A percentile compares a stretch with the other conserved stretches of the same genome.
Conservation (phyloP, 768 basidiomycete genomes). For the Ramaria sp. region DNA sequence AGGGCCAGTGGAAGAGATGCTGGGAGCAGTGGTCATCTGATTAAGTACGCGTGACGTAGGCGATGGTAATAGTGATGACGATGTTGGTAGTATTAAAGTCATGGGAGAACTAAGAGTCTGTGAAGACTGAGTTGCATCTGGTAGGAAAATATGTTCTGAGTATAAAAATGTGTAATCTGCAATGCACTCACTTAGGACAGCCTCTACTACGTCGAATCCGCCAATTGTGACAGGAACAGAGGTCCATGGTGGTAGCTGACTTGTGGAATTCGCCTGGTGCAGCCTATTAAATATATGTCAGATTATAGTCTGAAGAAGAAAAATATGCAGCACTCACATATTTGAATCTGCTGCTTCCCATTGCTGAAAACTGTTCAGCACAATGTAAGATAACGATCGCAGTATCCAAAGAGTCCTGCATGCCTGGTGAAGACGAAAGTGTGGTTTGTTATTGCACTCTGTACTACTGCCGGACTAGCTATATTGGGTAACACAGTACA, state of each 20-base stretch:
- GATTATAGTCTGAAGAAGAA: background rate
- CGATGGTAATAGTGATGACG: too few species aligned
- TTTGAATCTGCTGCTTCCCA: background rate
- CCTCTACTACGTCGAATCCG: background rate
- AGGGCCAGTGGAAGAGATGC: background rate
- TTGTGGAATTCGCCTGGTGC: background rate
- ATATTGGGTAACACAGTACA: background rate
- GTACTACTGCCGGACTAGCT: background rate
- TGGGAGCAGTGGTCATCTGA: background rate
- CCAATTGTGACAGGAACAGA: background rate
- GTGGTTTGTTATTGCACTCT: background rate
- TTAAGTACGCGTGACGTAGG: too few species aligned
- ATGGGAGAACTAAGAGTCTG: too few species aligned
- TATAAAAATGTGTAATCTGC: background rate
- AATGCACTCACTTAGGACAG: background rate
- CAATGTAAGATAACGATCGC: background rate
- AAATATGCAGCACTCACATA: background rate
- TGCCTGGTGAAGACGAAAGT: background rate
- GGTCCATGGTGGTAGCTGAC: background rate
- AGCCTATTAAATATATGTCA: too few species aligned
- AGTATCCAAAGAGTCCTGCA: background rate
- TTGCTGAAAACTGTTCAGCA: background rate
- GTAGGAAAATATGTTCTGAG: background rate
- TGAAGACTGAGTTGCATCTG: background rate
- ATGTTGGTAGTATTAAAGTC: too few species aligned